phyloP scores from a whole-genome alignment of 345 rosid species.

The Ceriops zippeliana region DNA sequence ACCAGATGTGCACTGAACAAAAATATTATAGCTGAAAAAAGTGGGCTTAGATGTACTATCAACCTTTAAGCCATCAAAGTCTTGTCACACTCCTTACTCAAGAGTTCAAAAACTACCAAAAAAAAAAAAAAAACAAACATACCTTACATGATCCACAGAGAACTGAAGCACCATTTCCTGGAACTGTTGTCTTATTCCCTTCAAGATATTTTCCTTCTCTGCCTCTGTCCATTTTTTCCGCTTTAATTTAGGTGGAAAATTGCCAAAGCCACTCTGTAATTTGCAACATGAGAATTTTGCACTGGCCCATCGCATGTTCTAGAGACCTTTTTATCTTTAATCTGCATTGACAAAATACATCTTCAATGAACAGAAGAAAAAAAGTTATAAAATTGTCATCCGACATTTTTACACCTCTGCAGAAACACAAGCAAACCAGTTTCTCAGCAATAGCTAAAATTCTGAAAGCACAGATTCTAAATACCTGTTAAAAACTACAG shows the following conservation, averaged over 20 bases:
- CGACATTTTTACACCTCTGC: background rate
- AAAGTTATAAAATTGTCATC: background rate
- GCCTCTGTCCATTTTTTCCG: slow-evolving; percentile 61
- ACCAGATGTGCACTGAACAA: too few species aligned
- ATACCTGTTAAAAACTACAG: background rate
- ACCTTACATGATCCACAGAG: slow-evolving; percentile 64
- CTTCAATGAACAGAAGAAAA: slow-evolving; percentile 10
- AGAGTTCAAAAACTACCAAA: background rate
- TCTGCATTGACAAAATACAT: slow-evolving; percentile 42
- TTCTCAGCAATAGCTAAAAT: background rate
- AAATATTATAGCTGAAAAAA: too few species aligned
- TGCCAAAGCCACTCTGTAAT: slow-evolving; percentile 50
- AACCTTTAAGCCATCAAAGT: too few species aligned
- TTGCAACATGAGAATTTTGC: slow-evolving; percentile 65
- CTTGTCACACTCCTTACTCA: too few species aligned
- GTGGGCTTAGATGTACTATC: too few species aligned
- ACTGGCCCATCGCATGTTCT: slow-evolving; percentile 55
- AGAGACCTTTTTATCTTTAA: slow-evolving; percentile 41
- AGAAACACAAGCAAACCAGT: background rate
- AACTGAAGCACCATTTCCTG: slow-evolving; percentile 60
- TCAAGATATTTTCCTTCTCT: slow-evolving; percentile 67
- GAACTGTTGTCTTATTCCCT: slow-evolving; percentile 71
- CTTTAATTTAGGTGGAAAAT: slow-evolving; percentile 48
- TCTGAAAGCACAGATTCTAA: background rate
- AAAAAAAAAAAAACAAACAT: slow-evolving; percentile 4